These are phyloP conservation scores for Trypethelium eluteriae DNA, from an alignment of 495 filamentous ascomycete genomes.

Conservation along the genomic window DNA sequence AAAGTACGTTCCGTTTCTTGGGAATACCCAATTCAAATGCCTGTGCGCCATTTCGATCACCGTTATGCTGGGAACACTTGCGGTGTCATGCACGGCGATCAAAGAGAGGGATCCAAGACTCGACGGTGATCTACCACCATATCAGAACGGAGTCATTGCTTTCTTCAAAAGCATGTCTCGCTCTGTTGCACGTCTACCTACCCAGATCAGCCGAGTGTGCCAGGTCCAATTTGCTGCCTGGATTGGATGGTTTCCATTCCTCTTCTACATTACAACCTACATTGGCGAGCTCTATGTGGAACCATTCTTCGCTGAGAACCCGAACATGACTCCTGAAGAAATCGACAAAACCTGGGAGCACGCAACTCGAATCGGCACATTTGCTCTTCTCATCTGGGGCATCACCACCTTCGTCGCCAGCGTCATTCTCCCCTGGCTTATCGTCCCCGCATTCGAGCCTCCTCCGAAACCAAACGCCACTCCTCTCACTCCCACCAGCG, in stretches of 20 bases:
- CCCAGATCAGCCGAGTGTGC: slow-evolving; percentile 74
- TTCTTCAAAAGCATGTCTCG: slow-evolving; percentile 75
- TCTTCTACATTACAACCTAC: slow-evolving; percentile 89
- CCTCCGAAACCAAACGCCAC: slow-evolving; percentile 28
- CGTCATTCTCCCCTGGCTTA: slow-evolving; percentile 71
- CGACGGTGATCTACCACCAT: slow-evolving; percentile 53
- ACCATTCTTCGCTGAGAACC: slow-evolving; percentile 65
- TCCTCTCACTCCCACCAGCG: slow-evolving; percentile 23
- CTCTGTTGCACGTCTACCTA: slow-evolving; percentile 65
- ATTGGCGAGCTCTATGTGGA: slow-evolving; percentile 84
- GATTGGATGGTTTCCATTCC: slow-evolving; percentile 92
- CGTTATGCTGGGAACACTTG: slow-evolving; percentile 56
- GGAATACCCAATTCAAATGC: slow-evolving; percentile 80
- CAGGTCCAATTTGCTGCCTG: slow-evolving; percentile 82
- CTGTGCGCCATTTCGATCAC: slow-evolving; percentile 75
- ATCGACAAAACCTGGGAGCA: slow-evolving; percentile 71
- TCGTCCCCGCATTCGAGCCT: slow-evolving; percentile 63
- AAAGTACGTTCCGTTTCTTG: slow-evolving; percentile 62
- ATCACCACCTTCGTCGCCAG: slow-evolving; percentile 72
- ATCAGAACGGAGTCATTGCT: slow-evolving; percentile 51
- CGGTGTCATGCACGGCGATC: slow-evolving; percentile 57
- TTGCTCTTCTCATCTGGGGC: slow-evolving; percentile 80
- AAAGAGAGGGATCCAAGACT: slow-evolving; percentile 70
- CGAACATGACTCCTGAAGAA: slow-evolving; percentile 63
- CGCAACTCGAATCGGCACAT: slow-evolving; percentile 72